Evolutionary conservation across 306 rosid genomes (phyloP).

Genomic region (Luffa aegyptiaca): DNA sequence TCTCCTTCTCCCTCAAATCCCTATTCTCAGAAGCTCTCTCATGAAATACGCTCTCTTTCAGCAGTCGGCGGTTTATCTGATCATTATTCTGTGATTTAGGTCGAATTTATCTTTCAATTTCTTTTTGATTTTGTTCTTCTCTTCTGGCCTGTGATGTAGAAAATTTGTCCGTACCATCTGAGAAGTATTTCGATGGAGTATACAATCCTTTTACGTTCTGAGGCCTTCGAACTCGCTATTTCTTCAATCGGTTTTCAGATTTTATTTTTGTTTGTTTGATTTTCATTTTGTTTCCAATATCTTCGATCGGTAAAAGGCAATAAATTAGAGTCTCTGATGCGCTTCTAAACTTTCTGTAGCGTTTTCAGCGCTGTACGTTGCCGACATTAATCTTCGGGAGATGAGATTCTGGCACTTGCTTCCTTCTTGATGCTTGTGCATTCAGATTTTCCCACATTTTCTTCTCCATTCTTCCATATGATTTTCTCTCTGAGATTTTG

Average conservation of each 20-base stretch:
- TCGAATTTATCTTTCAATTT: neutral
- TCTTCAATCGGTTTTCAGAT: neutral
- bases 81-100: neutral
- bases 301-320: constrained; percentile 38
- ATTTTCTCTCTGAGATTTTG: neutral
- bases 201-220: neutral
- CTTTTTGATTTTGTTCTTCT: neutral
- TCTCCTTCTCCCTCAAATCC: neutral
- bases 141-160: neutral
- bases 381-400: constrained; percentile 38
- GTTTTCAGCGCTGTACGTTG: constrained; percentile 92
- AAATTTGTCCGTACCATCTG: constrained; percentile 10
- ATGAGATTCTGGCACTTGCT: constrained; percentile 60
- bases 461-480: neutral
- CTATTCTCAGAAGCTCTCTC: no score
- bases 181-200: constrained; percentile 2
- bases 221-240: neutral
- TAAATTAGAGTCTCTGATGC: constrained; percentile 93
- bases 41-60: neutral
- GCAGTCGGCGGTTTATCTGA: neutral
- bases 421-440: constrained; percentile 35
- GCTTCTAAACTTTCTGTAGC: constrained; percentile 25
- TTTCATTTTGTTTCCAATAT: neutral
- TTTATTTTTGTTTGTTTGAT: neutral
- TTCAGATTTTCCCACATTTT: constrained; percentile 49